Evolutionary conservation across 306 rosid species (phyloP).

Genomic region (Castanea sativa): DNA sequence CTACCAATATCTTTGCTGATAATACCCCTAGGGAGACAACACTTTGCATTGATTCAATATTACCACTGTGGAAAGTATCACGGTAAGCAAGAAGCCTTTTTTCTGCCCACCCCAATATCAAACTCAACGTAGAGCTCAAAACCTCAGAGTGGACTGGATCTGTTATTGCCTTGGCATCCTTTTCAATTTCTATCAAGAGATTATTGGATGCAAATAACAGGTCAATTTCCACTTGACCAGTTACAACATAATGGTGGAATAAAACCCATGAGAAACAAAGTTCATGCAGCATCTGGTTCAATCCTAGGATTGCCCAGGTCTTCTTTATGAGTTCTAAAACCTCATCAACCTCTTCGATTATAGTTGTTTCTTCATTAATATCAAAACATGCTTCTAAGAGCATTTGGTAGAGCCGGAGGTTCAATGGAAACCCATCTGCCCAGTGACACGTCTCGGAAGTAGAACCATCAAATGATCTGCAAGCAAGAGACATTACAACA

Average conservation of each 20-base stretch:
- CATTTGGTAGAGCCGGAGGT: constrained; percentile 82
- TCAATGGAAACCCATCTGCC: constrained; percentile 96
- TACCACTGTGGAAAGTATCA: constrained; percentile 56
- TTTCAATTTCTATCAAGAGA: constrained; percentile 72
- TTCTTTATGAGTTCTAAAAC: constrained; percentile 88
- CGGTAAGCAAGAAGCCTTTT: constrained; percentile 76
- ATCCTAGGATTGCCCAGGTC: constrained; percentile 86
- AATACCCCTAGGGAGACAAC: constrained; percentile 65
- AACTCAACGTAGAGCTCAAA: constrained; percentile 50
- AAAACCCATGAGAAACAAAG: constrained; percentile 86
- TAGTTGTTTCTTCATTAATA: constrained; percentile 55
- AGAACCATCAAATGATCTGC: constrained; percentile 73
- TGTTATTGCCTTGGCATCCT: constrained; percentile 41
- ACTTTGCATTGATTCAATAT: constrained; percentile 73
- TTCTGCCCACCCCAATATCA: constrained; percentile 74
- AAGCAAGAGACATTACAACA: constrained; percentile 66
- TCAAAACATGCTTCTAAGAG: constrained; percentile 91
- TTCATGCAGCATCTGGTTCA: constrained; percentile 78
- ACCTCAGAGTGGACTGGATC: constrained; percentile 53
- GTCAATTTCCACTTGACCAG: constrained; percentile 76
- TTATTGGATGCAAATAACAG: constrained; percentile 78
- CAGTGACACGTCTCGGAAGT: constrained; percentile 69
- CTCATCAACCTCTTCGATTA: constrained; percentile 94
- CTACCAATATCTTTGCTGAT: constrained; percentile 64
- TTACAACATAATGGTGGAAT: constrained; percentile 66